Percentiles rank a stretch among this genome's conserved stretches.
phyloP scores from a whole-genome alignment of 2,329 filamentous ascomycete species.

The Aspergillus pseudonomiae region DNA sequence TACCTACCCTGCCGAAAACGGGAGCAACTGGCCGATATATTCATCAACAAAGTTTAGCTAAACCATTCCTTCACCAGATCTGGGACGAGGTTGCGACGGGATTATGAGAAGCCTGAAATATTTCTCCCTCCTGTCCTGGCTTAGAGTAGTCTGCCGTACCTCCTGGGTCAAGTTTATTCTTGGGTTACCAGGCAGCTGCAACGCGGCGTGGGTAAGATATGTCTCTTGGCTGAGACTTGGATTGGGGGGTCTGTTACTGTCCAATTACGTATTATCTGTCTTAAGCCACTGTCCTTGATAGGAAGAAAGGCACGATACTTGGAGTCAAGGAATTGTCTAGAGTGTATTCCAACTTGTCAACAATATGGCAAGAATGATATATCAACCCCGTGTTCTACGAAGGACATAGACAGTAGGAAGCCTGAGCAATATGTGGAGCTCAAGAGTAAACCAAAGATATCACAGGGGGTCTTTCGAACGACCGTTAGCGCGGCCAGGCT shows the following conservation, averaged over 20 bases:
- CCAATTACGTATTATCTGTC: not conserved
- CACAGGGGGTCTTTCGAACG: not conserved
- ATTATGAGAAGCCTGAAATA: not conserved
- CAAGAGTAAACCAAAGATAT: not conserved
- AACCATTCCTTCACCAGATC: not conserved
- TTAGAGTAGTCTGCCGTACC: too few relatives aligned
- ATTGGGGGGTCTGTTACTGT: not conserved
- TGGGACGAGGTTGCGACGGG: not conserved
- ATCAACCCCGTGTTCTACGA: not conserved
- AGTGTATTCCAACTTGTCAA: not conserved
- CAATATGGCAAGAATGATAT: not conserved
- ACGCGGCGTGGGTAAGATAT: not conserved
- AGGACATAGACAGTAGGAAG: not conserved
- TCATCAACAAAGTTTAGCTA: not conserved
- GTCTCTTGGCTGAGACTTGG: not conserved
- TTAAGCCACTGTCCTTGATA: not conserved
- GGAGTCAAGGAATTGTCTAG: not conserved
- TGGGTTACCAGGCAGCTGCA: not conserved
- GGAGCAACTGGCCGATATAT: not conserved
- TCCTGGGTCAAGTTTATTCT: not conserved
- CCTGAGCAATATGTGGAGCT: not conserved
- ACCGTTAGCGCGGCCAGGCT: not conserved
- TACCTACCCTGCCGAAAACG: too few relatives aligned
- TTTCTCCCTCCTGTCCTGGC: not conserved
- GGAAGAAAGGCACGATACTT: not conserved